Evolutionary conservation across 352 stramenopile species (phyloP).

Genomic region (Phytopythium boreale): DNA sequence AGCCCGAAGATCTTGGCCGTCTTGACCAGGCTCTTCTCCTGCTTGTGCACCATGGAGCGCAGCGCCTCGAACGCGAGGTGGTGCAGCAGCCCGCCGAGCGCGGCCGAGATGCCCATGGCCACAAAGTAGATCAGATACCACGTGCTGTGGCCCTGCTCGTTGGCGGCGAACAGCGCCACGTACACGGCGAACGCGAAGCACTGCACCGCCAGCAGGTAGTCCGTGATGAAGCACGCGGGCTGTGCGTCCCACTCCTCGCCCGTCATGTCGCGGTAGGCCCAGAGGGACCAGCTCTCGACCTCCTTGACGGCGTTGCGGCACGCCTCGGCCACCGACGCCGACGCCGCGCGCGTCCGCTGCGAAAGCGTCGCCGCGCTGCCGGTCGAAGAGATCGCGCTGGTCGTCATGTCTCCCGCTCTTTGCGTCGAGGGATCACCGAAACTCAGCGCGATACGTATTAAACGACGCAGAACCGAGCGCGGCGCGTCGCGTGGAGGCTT

Average conservation of each 20-base stretch:
- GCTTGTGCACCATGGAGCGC: constrained; percentile 63
- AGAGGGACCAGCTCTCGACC: constrained; percentile 77
- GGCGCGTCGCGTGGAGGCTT: neutral
- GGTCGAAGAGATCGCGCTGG: neutral
- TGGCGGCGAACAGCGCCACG: constrained; percentile 63
- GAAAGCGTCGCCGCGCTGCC: constrained; percentile 2
- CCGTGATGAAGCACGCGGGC: constrained; percentile 85
- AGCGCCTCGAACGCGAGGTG: constrained; percentile 81
- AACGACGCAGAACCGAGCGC: neutral
- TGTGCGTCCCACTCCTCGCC: constrained; percentile 86
- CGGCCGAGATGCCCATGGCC: constrained; percentile 74
- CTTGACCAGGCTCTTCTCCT: constrained; percentile 62
- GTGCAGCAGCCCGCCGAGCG: constrained; percentile 74
- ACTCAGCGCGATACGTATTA: neutral
- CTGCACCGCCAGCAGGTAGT: constrained; percentile 82
- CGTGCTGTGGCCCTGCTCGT: constrained; percentile 42
- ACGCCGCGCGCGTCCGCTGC: constrained; percentile 11
- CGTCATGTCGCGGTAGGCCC: constrained; percentile 66
- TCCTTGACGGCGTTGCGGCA: constrained; percentile 64
- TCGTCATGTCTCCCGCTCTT: neutral
- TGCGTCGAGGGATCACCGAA: neutral
- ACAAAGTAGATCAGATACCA: constrained; percentile 90
- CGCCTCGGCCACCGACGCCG: constrained; percentile 39
- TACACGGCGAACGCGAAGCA: constrained; percentile 83
- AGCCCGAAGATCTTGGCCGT: constrained; percentile 74